Evolutionary conservation across 164 flowering plant species (phyloP).

Genomic region (Magnolia changhungtana): DNA sequence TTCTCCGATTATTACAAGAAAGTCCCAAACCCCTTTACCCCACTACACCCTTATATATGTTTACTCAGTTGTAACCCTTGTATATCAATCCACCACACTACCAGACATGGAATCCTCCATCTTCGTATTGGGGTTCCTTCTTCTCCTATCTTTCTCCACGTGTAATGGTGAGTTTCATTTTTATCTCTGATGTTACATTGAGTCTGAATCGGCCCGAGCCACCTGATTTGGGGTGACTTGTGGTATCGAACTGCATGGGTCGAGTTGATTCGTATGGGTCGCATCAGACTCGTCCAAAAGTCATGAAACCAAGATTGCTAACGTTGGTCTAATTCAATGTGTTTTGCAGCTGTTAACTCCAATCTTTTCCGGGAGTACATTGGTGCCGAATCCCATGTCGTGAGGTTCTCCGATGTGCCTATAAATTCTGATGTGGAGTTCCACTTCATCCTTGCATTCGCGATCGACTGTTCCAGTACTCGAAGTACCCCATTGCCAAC

Average conservation of each 20-base stretch:
- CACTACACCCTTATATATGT: background rate
- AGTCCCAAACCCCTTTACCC: background rate
- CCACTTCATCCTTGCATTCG: slow-evolving; percentile 66
- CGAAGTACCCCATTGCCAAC: slow-evolving; percentile 25
- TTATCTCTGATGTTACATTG: background rate
- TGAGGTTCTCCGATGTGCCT: slow-evolving; percentile 53
- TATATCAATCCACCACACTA: background rate
- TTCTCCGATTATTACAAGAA: background rate
- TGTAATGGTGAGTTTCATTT: background rate
- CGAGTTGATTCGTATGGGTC: slow-evolving; percentile 21
- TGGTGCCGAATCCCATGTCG: slow-evolving; percentile 50
- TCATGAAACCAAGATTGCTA: too few relatives aligned
- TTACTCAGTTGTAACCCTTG: background rate
- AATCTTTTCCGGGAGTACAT: slow-evolving; percentile 48
- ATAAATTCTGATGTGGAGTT: slow-evolving; percentile 40
- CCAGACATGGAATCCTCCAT: background rate
- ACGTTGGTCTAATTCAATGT: background rate
- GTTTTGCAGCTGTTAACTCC: slow-evolving; percentile 21
- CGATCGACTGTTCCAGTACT: slow-evolving; percentile 54
- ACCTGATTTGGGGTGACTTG: too few relatives aligned
- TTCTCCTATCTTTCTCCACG: background rate
- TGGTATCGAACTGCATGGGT: too few relatives aligned
- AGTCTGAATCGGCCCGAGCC: background rate
- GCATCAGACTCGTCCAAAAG: background rate
- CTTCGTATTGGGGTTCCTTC: background rate